Evolutionary conservation across 176 grass and related monocot genomes (phyloP).

Genomic region (Musa schizocarpa): DNA sequence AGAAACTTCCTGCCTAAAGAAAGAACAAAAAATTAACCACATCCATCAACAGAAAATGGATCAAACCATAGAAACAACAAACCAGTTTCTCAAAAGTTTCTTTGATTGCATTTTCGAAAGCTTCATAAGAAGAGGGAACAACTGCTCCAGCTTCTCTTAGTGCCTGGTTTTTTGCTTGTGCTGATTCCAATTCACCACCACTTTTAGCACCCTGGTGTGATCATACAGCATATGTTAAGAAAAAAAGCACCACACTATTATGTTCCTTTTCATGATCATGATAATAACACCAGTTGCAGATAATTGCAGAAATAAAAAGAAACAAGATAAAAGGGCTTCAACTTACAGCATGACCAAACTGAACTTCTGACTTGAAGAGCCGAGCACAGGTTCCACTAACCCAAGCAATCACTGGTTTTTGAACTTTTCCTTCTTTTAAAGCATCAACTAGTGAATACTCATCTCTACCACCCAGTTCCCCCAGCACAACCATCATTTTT

Average conservation of each 20-base stretch:
- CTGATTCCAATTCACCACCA: conserved; percentile 89
- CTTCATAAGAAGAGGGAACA: conserved; percentile 94
- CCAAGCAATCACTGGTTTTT: conserved; percentile 96
- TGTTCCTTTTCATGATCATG: conserved; percentile 1
- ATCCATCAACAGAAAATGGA: neutral
- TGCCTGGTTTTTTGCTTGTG: conserved; percentile 83
- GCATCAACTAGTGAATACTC: conserved; percentile 94
- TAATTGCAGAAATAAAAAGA: neutral
- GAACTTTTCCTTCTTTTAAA: conserved; percentile 83
- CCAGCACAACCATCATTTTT: conserved; percentile 99
- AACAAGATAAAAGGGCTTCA: neutral
- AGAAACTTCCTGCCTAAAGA: neutral
- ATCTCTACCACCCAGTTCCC: conserved; percentile 83
- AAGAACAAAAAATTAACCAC: conserved; percentile 1
- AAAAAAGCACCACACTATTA: neutral
- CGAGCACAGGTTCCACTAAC: conserved; percentile 89
- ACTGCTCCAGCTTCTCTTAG: conserved; percentile 82
- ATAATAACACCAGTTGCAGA: neutral
- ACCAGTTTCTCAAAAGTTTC: conserved; percentile 85
- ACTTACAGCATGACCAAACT: conserved; percentile 98
- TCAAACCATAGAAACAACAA: neutral
- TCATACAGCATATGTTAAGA: conserved; percentile 14
- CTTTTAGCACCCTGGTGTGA: conserved; percentile 81
- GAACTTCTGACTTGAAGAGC: conserved; percentile 95
- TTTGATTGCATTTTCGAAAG: conserved; percentile 66